phyloP scores from a whole-genome alignment of 176 grass and related monocot species.

The Triticum aestivum region DNA sequence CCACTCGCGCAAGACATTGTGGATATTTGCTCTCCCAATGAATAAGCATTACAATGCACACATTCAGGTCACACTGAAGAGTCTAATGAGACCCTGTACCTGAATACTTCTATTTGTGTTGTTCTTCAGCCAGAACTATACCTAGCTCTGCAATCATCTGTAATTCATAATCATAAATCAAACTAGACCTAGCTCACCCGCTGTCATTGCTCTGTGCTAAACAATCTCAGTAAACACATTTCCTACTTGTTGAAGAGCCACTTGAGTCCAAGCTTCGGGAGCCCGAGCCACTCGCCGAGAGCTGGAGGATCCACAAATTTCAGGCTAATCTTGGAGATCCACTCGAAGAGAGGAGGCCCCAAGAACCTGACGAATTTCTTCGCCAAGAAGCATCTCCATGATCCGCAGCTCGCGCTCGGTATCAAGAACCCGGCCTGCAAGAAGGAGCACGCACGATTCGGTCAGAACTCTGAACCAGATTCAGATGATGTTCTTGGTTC shows the following conservation, averaged over 20 bases:
- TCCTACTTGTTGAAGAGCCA: conserved; percentile 30
- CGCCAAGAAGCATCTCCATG: conserved; percentile 26
- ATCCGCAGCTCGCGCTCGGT: neutral
- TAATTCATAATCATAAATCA: neutral
- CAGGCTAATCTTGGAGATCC: neutral
- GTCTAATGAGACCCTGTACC: neutral
- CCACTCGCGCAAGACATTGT: neutral
- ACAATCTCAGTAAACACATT: neutral
- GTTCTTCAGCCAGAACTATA: neutral
- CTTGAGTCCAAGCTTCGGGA: neutral
- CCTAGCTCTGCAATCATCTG: too few relatives aligned
- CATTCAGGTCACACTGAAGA: neutral
- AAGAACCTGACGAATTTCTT: neutral
- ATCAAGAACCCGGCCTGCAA: neutral
- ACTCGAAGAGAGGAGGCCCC: conserved; percentile 18
- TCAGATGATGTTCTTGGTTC: neutral
- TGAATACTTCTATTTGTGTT: neutral
- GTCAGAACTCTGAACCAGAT: neutral
- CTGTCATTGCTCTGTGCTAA: neutral
- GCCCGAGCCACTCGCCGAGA: neutral
- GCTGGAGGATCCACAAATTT: neutral
- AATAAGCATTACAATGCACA: neutral
- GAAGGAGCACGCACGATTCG: neutral
- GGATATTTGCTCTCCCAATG: too few relatives aligned
- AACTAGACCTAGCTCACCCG: neutral